These are phyloP conservation scores for Ceriops zippeliana DNA, from an alignment of 345 rosid species.

Conservation along the genomic window DNA sequence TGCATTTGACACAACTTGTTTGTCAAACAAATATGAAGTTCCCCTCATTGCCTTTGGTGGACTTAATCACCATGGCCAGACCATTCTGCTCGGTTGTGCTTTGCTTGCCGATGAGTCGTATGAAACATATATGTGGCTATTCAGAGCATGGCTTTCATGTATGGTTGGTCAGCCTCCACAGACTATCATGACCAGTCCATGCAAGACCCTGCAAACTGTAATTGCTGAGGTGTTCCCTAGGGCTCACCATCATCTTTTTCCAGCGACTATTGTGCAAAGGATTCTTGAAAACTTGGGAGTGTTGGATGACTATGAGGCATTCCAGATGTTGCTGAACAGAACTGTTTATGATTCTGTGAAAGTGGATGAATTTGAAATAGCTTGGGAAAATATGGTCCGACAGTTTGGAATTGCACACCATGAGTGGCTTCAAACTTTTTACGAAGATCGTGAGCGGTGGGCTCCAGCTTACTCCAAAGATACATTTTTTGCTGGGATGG, in stretches of 20 bases:
- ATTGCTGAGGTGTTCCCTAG: constrained; percentile 56
- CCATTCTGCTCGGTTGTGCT: constrained; percentile 62
- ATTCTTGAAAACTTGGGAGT: constrained; percentile 57
- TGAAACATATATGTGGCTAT: constrained; percentile 63
- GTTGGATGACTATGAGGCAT: constrained; percentile 45
- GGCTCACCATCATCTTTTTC: constrained; percentile 45
- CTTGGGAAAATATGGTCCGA: constrained; percentile 67
- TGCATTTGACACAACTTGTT: constrained; percentile 52
- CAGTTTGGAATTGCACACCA: constrained; percentile 49
- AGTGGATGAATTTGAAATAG: constrained; percentile 65
- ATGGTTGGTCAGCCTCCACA: constrained; percentile 46
- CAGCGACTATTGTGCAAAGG: constrained; percentile 46
- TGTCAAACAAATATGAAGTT: constrained; percentile 51
- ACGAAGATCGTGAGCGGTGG: constrained; percentile 74
- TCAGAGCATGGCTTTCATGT: constrained; percentile 58
- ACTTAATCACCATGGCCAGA: constrained; percentile 59
- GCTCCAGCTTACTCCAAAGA: constrained; percentile 81
- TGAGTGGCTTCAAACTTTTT: constrained; percentile 63
- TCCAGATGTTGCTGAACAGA: constrained; percentile 46
- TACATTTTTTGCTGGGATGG: constrained; percentile 60
- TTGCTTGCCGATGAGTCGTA: constrained; percentile 57
- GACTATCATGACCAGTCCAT: constrained; percentile 56
- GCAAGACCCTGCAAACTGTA: constrained; percentile 56
- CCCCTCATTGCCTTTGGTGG: constrained; percentile 63
- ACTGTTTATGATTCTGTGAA: constrained; percentile 53